These are phyloP conservation scores for Nasturtium officinale DNA, from an alignment of 345 rosid genomes.

Conservation along the genomic window DNA sequence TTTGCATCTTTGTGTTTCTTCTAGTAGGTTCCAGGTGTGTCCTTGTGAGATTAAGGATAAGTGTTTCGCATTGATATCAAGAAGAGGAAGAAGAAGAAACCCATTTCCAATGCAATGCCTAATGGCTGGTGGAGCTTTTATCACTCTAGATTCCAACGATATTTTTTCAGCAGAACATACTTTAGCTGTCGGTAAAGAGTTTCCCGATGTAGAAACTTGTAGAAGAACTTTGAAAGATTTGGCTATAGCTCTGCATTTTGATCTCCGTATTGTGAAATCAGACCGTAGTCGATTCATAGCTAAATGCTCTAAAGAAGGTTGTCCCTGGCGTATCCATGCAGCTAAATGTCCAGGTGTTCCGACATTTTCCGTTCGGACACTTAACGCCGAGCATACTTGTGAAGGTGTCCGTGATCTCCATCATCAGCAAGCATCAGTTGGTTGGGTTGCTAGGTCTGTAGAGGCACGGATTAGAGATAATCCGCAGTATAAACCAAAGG, in stretches of 20 bases:
- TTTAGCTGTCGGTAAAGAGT: slow-evolving; percentile 84
- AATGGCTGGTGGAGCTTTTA: slow-evolving; percentile 75
- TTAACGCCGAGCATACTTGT: slow-evolving; percentile 90
- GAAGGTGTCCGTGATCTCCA: slow-evolving; percentile 93
- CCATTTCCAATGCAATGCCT: slow-evolving; percentile 41
- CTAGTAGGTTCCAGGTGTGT: slow-evolving; percentile 13
- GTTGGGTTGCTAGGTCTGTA: slow-evolving; percentile 99
- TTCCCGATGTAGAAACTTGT: slow-evolving; percentile 97
- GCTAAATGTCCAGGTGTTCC: slow-evolving; percentile 96
- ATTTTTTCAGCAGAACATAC: slow-evolving; percentile 46
- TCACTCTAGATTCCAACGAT: slow-evolving; percentile 49
- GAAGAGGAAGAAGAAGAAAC: slow-evolving; percentile 15
- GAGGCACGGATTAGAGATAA: slow-evolving; percentile 92
- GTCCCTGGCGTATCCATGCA: slow-evolving; percentile 99
- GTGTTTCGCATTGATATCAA: slow-evolving; percentile 24
- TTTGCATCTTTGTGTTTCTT: slow-evolving; percentile 3
- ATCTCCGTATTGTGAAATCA: slow-evolving; percentile 95
- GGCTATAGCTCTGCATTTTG: slow-evolving; percentile 94
- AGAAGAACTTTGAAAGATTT: slow-evolving; percentile 92
- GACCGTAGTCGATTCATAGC: slow-evolving; percentile 98
- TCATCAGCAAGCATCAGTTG: slow-evolving; percentile 99
- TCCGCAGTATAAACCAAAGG: slow-evolving; percentile 94
- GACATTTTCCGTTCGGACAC: slow-evolving; percentile 84
- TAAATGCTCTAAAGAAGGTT: slow-evolving; percentile 98
- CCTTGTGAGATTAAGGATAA: slow-evolving; percentile 6